Evolutionary conservation across 2,329 filamentous ascomycete genomes (phyloP).

Genomic region (Colletotrichum salicis): DNA sequence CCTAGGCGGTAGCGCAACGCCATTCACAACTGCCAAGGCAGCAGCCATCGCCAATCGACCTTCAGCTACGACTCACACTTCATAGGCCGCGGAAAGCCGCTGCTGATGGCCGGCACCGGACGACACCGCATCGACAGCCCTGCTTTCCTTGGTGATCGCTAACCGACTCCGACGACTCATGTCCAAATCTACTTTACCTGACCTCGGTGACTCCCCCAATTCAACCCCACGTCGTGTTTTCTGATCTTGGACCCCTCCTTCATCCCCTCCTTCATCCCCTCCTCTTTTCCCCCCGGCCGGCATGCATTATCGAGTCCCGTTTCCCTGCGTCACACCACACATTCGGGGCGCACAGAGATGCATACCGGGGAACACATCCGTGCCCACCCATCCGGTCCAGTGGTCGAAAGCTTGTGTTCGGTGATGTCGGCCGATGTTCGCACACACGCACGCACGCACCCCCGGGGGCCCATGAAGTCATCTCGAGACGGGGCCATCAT

Average conservation of each 20-base stretch:
- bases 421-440: constrained; percentile 19
- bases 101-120: constrained; percentile 25
- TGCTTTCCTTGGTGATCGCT: constrained; percentile 20
- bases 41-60: neutral
- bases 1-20: neutral
- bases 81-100: constrained; percentile 34
- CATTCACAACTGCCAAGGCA: constrained; percentile 25
- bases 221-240: neutral
- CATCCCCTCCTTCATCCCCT: neutral
- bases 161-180: neutral
- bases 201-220: neutral
- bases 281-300: neutral
- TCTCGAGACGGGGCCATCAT: neutral
- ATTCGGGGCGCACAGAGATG: constrained; percentile 27
- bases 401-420: constrained; percentile 28
- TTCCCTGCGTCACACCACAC: constrained; percentile 20
- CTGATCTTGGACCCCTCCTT: neutral
- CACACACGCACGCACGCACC: neutral
- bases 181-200: neutral
- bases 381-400: neutral
- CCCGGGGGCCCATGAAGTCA: constrained; percentile 4
- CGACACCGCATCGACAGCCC: constrained; percentile 13
- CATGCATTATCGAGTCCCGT: neutral
- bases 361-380: constrained; percentile 25
- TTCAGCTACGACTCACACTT: neutral